Evolutionary conservation across 768 basidiomycete genomes (phyloP).

Genomic region (Coprinopsis cinerea): DNA sequence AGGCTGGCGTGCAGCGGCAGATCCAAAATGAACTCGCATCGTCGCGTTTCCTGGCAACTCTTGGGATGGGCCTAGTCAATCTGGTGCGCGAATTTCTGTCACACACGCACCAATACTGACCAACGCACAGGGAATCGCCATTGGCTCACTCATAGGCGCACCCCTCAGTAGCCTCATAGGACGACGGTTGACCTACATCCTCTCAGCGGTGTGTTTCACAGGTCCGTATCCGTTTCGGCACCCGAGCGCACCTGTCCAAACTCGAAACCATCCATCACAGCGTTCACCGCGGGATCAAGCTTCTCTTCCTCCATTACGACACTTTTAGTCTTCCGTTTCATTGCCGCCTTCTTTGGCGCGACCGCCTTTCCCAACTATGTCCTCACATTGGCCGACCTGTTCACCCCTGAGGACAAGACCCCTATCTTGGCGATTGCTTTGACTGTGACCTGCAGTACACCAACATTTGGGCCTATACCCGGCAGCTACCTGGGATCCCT

Average conservation of each 20-base stretch:
- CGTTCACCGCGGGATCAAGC: background rate
- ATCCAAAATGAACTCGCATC: background rate
- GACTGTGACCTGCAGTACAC: background rate
- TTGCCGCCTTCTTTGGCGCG: conserved; percentile 8
- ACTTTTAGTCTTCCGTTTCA: background rate
- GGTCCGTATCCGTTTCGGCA: background rate
- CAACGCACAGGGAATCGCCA: conserved; percentile 9
- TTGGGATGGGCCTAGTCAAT: background rate
- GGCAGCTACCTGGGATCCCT: background rate
- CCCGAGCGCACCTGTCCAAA: background rate
- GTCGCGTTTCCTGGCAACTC: background rate
- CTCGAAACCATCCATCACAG: background rate
- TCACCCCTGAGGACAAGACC: conserved; percentile 14
- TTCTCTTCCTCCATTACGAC: background rate
- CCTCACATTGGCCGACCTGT: conserved; percentile 14
- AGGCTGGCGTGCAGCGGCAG: background rate
- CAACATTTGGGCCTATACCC: background rate
- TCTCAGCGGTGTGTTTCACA: background rate
- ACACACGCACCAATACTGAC: background rate
- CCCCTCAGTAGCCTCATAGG: conserved; percentile 10
- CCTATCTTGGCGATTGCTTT: conserved; percentile 10
- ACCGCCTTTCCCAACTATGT: conserved; percentile 14
- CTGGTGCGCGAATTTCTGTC: background rate
- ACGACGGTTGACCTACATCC: background rate
- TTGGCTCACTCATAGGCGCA: conserved; percentile 13